phyloP scores from a whole-genome alignment of 2,329 filamentous ascomycete genomes.

The Aspergillus tanneri region DNA sequence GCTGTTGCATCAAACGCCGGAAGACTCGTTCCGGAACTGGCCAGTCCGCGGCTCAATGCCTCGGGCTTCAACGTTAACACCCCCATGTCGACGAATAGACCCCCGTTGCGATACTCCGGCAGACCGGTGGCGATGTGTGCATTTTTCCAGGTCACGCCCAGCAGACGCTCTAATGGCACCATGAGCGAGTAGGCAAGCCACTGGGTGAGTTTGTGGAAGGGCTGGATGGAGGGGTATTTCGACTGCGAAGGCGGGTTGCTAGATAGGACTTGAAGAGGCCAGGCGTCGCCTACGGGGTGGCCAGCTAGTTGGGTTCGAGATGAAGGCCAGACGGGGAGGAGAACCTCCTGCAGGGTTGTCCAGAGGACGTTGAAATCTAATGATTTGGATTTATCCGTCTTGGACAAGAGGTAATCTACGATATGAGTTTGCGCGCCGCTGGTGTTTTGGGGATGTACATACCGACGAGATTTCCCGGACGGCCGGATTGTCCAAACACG shows the following conservation, averaged over 20 bases:
- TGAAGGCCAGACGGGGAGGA: conserved; percentile 53
- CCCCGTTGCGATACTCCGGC: conserved; percentile 71
- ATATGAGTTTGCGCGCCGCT: neutral
- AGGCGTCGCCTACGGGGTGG: conserved; percentile 51
- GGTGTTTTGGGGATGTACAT: conserved; percentile 11
- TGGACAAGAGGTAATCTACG: conserved; percentile 43
- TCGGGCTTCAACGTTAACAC: conserved; percentile 54
- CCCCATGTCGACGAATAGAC: conserved; percentile 62
- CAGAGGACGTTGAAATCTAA: conserved; percentile 46
- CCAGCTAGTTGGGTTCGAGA: conserved; percentile 45
- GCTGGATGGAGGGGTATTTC: conserved; percentile 41
- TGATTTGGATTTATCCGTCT: conserved; percentile 21
- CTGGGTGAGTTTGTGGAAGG: conserved; percentile 65
- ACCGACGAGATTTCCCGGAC: conserved; percentile 53
- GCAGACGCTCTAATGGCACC: conserved; percentile 59
- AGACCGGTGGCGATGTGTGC: conserved; percentile 62
- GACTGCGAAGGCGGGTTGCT: conserved; percentile 9
- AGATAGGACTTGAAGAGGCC: conserved; percentile 41
- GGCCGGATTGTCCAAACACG: conserved; percentile 45
- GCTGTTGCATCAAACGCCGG: conserved; percentile 58
- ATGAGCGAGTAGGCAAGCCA: conserved; percentile 73
- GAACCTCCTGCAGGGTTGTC: conserved; percentile 44
- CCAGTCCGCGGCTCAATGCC: conserved; percentile 45
- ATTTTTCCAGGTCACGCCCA: conserved; percentile 54
- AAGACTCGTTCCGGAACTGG: conserved; percentile 42